These are phyloP conservation scores for Microascus cirrosus DNA, from an alignment of 2,329 filamentous ascomycete genomes.

Conservation along the genomic window DNA sequence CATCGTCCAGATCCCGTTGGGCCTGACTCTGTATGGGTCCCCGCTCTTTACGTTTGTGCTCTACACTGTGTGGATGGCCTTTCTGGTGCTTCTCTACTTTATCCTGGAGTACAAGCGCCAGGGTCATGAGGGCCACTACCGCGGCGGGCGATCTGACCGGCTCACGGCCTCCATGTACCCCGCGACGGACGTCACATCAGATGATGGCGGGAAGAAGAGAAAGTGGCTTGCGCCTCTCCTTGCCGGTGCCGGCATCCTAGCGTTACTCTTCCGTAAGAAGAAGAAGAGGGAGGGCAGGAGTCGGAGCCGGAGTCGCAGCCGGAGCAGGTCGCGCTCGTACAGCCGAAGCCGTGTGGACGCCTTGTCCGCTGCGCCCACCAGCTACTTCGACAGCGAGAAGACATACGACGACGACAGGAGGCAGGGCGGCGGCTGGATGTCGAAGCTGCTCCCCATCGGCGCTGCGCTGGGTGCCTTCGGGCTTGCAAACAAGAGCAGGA, in stretches of 20 bases:
- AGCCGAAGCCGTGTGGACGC: conserved; percentile 27
- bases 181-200: conserved; percentile 26
- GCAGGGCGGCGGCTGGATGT: conserved; percentile 44
- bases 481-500: conserved; percentile 45
- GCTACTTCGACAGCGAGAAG: conserved; percentile 55
- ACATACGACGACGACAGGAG: conserved; percentile 34
- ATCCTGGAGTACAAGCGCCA: conserved; percentile 61
- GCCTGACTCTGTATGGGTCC: conserved; percentile 84
- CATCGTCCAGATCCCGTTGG: conserved; percentile 77
- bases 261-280: conserved; percentile 26
- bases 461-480: conserved; percentile 52
- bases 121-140: conserved; percentile 22
- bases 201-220: conserved; percentile 19
- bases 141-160: conserved; percentile 42
- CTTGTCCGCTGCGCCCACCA: conserved; percentile 15
- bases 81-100: conserved; percentile 67
- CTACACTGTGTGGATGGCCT: conserved; percentile 66
- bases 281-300: conserved; percentile 25
- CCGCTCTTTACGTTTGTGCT: conserved; percentile 77
- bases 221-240: conserved; percentile 42
- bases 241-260: conserved; percentile 37
- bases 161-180: conserved; percentile 8
- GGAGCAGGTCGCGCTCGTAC: conserved; percentile 21
- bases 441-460: conserved; percentile 47
- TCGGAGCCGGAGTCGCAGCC: conserved; percentile 23